Evolutionary conservation across 2,329 filamentous ascomycete genomes (phyloP), one percentile per base, ranked within the genome.

Genomic region (Acephala macrosclerotiorum): DNA sequence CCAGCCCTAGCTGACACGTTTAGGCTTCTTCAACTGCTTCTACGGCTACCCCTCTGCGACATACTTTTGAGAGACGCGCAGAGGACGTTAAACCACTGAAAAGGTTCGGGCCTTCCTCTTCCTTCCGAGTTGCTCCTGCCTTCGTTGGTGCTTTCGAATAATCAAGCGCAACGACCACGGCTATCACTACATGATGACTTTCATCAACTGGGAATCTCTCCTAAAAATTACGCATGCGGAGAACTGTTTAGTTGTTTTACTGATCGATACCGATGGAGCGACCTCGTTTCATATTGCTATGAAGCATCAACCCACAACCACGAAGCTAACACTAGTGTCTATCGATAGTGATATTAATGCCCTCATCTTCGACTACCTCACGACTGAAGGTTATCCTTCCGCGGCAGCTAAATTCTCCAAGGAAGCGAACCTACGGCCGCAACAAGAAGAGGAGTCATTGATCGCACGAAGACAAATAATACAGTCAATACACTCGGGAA

Each of bases 141-240:
- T 25, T 29, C 49, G 25, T 29, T 53, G 49, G 16, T 55, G 63
- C 42, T n/a, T 59, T 38, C 14, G 40, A 56, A 63, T 29, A 57
- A 29, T 36, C 25, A 58, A 63, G 51, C 61, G 61, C 33, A 64
- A 67, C 11, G 49, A 56, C 75, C 62, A 59, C 36, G 68, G 75
- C 71, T 12, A 49, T 25, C 75, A 75, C 75, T 76, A 82, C 74
- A 83, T 88, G 84, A 97, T 97, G 94, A 96, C 92, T 84, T 85
- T 82, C 82, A 85, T 89, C 75, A 90, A 92, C 97, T 99, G 96
- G 96, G 96, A 99, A 99, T 99, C 96, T 99, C 96, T 99, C 96
- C 91, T 93, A 98, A 92, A 86, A 88, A 81, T 83, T 82, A 79
- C 72, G 74, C 81, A 86, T 99, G 96, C 92, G 91, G 96, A 99